phyloP scores from a whole-genome alignment of 495 filamentous ascomycete genomes.

The Penicillium canariense region DNA sequence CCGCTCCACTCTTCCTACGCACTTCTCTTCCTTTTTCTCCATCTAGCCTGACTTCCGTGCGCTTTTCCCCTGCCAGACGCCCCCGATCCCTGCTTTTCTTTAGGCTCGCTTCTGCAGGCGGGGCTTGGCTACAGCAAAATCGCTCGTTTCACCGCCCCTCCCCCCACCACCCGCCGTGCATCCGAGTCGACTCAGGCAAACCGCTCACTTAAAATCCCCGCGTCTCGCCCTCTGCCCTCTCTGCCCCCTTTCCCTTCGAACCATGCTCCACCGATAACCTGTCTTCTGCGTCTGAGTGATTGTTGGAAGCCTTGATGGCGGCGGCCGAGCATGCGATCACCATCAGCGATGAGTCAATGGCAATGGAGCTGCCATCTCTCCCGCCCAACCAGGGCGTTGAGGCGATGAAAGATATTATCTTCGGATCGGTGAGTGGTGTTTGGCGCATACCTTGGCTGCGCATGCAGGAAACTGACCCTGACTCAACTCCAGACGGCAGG shows the following conservation, averaged over 20 bases:
- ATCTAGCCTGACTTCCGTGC: not conserved
- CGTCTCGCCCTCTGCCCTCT: not conserved
- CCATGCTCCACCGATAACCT: slow-evolving; percentile 33
- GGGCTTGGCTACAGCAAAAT: slow-evolving; percentile 24
- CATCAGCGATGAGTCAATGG: slow-evolving; percentile 40
- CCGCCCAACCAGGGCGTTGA: slow-evolving; percentile 58
- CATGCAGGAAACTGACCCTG: slow-evolving; percentile 11
- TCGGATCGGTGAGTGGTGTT: slow-evolving; percentile 69
- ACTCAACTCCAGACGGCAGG: slow-evolving; percentile 64
- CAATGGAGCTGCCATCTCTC: slow-evolving; percentile 42
- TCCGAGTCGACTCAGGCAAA: slow-evolving; percentile 10
- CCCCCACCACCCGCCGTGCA: not conserved
- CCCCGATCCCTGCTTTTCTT: not conserved
- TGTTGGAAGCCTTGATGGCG: slow-evolving; percentile 37
- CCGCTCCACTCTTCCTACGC: slow-evolving; percentile 15
- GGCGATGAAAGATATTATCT: slow-evolving; percentile 75
- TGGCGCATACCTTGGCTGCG: not conserved
- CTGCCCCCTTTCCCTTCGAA: slow-evolving; percentile 10
- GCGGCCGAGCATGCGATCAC: slow-evolving; percentile 42
- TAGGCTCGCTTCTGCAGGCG: slow-evolving; percentile 16
- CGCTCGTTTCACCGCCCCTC: slow-evolving; percentile 39
- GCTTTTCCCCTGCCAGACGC: not conserved
- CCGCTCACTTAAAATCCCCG: slow-evolving; percentile 20
- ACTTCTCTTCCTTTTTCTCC: slow-evolving; percentile 8
- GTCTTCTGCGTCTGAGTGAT: slow-evolving; percentile 24